phyloP scores from a whole-genome alignment of 108 stramenopile genomes.

The Nitzschia putrida region DNA sequence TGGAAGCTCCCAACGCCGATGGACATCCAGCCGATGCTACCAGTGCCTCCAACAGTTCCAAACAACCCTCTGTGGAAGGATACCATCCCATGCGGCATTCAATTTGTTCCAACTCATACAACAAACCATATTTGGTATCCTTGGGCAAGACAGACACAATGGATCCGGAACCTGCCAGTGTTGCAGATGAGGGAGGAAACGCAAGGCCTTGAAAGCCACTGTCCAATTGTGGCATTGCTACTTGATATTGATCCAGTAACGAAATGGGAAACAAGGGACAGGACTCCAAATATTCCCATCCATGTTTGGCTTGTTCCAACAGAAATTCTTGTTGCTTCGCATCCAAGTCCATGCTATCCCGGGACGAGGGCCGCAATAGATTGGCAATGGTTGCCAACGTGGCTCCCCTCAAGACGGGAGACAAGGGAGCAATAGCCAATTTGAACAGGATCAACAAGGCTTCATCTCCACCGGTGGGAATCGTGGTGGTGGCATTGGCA shows the following conservation, averaged over 20 bases:
- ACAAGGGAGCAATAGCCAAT: slow-evolving; percentile 56
- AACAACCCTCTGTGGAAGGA: slow-evolving; percentile 78
- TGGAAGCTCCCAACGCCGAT: slow-evolving; percentile 58
- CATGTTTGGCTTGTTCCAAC: slow-evolving; percentile 45
- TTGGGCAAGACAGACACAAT: slow-evolving; percentile 24
- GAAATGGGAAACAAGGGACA: slow-evolving; percentile 71
- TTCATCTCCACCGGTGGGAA: slow-evolving; percentile 42
- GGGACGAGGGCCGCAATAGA: slow-evolving; percentile 47
- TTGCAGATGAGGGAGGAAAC: slow-evolving; percentile 50
- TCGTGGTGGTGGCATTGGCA: not conserved
- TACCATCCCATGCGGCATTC: slow-evolving; percentile 69
- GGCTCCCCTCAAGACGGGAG: slow-evolving; percentile 59
- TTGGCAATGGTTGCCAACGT: slow-evolving; percentile 72
- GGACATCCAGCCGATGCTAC: slow-evolving; percentile 65
- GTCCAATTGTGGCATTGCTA: not conserved
- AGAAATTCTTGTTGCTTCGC: slow-evolving; percentile 24
- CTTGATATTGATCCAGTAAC: slow-evolving; percentile 55
- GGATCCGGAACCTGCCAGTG: slow-evolving; percentile 26
- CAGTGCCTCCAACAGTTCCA: slow-evolving; percentile 69
- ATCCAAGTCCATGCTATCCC: slow-evolving; percentile 1
- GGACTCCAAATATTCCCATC: slow-evolving; percentile 77
- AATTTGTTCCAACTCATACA: slow-evolving; percentile 81
- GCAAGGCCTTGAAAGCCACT: slow-evolving; percentile 12
- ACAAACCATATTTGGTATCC: slow-evolving; percentile 58
- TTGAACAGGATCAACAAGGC: slow-evolving; percentile 69